These are phyloP conservation scores for Fulvia fulva DNA, from an alignment of 2,329 filamentous ascomycete species.

Conservation along the genomic window DNA sequence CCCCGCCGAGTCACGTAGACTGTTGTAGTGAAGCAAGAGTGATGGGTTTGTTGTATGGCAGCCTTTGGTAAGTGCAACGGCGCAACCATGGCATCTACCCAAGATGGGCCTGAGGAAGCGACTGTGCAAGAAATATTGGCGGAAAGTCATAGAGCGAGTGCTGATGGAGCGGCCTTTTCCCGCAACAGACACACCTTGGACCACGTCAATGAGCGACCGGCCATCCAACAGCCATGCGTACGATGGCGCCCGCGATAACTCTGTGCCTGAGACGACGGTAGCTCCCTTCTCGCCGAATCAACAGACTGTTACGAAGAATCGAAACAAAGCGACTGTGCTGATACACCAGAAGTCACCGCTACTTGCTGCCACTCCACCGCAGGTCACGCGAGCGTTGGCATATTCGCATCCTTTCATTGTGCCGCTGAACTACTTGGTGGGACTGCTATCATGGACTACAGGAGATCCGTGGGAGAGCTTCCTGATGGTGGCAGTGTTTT, in stretches of 20 bases:
- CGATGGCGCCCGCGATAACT: conserved; percentile 17
- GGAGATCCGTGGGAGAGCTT: conserved; percentile 97
- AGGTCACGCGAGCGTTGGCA: conserved; percentile 87
- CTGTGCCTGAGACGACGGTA: conserved; percentile 60
- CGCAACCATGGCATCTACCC: background rate
- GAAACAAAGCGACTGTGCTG: conserved; percentile 55
- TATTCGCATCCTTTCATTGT: conserved; percentile 94
- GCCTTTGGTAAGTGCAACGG: conserved; percentile 18
- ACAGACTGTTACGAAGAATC: conserved; percentile 42
- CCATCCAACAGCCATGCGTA: conserved; percentile 7
- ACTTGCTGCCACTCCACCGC: conserved; percentile 86
- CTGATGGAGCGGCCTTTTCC: background rate
- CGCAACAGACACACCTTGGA: conserved; percentile 22
- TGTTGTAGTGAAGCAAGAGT: background rate
- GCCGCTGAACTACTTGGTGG: conserved; percentile 78
- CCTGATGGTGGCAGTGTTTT: conserved; percentile 77
- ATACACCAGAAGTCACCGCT: conserved; percentile 96
- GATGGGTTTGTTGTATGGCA: conserved; percentile 16
- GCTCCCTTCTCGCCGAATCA: conserved; percentile 88
- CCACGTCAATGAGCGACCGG: conserved; percentile 21
- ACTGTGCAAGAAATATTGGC: background rate
- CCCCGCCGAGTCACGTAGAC: background rate
- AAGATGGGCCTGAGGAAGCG: background rate
- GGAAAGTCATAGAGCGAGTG: background rate
- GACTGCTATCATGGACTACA: conserved; percentile 88